phyloP scores from a whole-genome alignment of 2,329 filamentous ascomycete genomes.

The Cercospora zeae-maydis region DNA sequence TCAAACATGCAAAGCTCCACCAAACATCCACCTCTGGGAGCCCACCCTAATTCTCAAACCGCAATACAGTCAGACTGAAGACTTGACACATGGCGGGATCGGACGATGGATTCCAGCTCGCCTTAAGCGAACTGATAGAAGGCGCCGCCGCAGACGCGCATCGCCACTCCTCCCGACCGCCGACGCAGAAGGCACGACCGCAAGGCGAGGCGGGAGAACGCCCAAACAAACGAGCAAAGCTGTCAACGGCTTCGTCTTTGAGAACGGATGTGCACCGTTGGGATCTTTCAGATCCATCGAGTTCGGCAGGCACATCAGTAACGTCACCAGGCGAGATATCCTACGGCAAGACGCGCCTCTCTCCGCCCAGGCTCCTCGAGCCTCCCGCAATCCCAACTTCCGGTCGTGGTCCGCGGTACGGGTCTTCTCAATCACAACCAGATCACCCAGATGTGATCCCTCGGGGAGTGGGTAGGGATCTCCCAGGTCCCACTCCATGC shows the following conservation, averaged over 20 bases:
- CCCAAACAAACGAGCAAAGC: not conserved
- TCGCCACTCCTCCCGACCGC: not conserved
- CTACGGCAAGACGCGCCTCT: not conserved
- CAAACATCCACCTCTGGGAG: too few species aligned
- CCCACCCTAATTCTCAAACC: not conserved
- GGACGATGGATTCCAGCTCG: not conserved
- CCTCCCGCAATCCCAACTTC: too few species aligned
- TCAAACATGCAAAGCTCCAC: not conserved
- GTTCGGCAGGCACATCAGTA: not conserved
- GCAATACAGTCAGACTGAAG: not conserved
- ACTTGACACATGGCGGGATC: not conserved
- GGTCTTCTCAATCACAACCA: too few species aligned
- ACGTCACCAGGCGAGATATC: not conserved
- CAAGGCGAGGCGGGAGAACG: not conserved
- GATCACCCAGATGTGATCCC: too few species aligned
- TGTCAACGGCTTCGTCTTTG: not conserved
- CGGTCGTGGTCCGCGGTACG: too few species aligned
- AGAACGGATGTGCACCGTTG: not conserved
- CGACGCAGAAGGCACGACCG: not conserved
- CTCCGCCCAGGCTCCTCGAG: too few species aligned
- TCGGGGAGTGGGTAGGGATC: too few species aligned
- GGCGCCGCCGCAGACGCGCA: not conserved
- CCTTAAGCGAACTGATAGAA: not conserved
- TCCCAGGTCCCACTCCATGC: not conserved
- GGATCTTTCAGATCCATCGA: not conserved